Evolutionary conservation across 345 rosid genomes (phyloP).

Genomic region (Dovyalis caffra): DNA sequence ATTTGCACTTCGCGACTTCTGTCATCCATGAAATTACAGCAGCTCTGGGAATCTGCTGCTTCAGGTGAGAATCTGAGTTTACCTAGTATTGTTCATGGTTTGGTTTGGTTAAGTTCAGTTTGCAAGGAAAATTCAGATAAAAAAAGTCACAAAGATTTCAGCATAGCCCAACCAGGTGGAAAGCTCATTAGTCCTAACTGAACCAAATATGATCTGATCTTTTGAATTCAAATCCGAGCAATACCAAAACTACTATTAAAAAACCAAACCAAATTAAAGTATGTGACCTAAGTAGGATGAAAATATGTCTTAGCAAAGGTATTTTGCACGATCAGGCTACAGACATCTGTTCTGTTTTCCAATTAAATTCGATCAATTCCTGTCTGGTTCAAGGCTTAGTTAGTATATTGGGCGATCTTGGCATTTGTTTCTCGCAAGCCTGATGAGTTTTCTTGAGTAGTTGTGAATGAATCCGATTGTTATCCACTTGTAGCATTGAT

Average conservation of each 20-base stretch:
- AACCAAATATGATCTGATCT: not conserved
- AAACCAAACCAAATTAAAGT: not conserved
- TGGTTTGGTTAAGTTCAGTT: not conserved
- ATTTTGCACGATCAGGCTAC: not conserved
- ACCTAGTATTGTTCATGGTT: not conserved
- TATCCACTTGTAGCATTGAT: not conserved
- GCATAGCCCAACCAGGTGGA: not conserved
- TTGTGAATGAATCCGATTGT: not conserved
- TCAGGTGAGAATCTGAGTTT: conserved; percentile 58
- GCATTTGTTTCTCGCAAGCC: not conserved
- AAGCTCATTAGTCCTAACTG: not conserved
- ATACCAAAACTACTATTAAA: not conserved
- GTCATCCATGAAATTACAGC: conserved; percentile 90
- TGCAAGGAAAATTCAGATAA: not conserved
- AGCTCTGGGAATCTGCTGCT: conserved; percentile 93
- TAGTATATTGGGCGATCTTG: not conserved
- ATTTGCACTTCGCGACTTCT: conserved; percentile 86
- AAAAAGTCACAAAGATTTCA: not conserved
- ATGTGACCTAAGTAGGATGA: not conserved
- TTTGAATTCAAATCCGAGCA: not conserved
- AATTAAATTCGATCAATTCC: not conserved
- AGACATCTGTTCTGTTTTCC: not conserved
- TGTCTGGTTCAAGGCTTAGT: not conserved
- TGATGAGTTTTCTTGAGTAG: not conserved
- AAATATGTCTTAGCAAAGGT: not conserved